A percentile compares a stretch with the other conserved stretches of the same genome.
phyloP scores from a whole-genome alignment of 169 alveolate species.

The Plasmodium gonderi region DNA sequence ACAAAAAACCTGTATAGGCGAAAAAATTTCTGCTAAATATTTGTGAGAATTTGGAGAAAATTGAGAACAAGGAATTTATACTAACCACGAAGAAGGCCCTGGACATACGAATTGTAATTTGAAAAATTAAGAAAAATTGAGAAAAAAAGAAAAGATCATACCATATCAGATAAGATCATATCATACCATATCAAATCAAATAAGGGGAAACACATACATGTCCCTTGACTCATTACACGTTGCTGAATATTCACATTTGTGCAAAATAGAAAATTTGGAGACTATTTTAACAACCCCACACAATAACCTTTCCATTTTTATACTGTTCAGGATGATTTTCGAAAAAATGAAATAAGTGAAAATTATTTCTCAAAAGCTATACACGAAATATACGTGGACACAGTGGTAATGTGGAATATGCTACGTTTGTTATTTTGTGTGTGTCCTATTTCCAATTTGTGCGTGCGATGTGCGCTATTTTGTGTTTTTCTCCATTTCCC shows the following conservation, averaged over 20 bases:
- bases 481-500: not conserved
- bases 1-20: not conserved
- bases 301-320: not conserved
- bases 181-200: too few species aligned
- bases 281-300: too few species aligned
- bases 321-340: conserved; percentile 35
- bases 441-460: not conserved
- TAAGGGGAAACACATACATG: too few species aligned
- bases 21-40: conserved; percentile 22
- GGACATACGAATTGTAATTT: conserved; percentile 55
- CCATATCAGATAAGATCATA: too few species aligned
- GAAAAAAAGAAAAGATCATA: not conserved
- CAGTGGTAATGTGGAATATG: conserved; percentile 18
- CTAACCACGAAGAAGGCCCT: conserved; percentile 36
- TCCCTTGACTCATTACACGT: too few species aligned
- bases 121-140: not conserved
- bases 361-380: conserved; percentile 34
- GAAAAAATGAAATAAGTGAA: conserved; percentile 52
- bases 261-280: too few species aligned
- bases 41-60: conserved; percentile 26
- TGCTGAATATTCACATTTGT: too few species aligned
- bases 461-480: too few species aligned
- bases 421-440: not conserved
- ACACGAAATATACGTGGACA: conserved; percentile 8
- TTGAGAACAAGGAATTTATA: conserved; percentile 39